Evolutionary conservation across 2,329 filamentous ascomycete species (phyloP).

Genomic region (Neonectria magnoliae): DNA sequence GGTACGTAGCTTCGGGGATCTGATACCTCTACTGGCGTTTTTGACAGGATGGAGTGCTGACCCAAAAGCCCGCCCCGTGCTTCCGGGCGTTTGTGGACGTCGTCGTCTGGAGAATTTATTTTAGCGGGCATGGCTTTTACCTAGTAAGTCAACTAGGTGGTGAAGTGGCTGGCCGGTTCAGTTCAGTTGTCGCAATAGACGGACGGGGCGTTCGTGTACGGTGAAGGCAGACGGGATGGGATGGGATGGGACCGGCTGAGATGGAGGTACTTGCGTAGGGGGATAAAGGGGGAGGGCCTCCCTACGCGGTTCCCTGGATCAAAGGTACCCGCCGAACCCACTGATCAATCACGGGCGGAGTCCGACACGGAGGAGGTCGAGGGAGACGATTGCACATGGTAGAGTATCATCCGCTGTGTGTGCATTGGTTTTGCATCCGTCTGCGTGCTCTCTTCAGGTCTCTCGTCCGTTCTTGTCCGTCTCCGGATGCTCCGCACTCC

Average conservation of each 20-base stretch:
- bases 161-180: slow-evolving; percentile 5
- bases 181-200: neutral
- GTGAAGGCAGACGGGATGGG: too few species aligned
- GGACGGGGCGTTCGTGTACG: neutral
- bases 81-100: slow-evolving; percentile 24
- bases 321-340: neutral
- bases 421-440: slow-evolving; percentile 6
- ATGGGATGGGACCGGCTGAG: neutral
- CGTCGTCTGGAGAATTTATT: slow-evolving; percentile 7
- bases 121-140: slow-evolving; percentile 13
- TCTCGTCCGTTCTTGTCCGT: neutral
- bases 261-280: slow-evolving; percentile 2
- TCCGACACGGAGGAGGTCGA: neutral
- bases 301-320: slow-evolving; percentile 3
- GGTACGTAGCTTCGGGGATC: slow-evolving; percentile 8
- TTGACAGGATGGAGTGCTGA: neutral
- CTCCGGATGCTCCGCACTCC: slow-evolving; percentile 17
- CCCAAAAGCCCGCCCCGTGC: slow-evolving; percentile 31
- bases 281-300: slow-evolving; percentile 2
- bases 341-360: slow-evolving; percentile 2
- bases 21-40: neutral
- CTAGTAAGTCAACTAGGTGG: neutral
- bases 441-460: neutral
- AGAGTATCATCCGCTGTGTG: neutral
- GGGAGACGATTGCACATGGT: neutral